Evolutionary conservation across 108 stramenopile species (phyloP), one percentile per base, ranked within the genome.

Genomic region (Bacterosira constricta): DNA sequence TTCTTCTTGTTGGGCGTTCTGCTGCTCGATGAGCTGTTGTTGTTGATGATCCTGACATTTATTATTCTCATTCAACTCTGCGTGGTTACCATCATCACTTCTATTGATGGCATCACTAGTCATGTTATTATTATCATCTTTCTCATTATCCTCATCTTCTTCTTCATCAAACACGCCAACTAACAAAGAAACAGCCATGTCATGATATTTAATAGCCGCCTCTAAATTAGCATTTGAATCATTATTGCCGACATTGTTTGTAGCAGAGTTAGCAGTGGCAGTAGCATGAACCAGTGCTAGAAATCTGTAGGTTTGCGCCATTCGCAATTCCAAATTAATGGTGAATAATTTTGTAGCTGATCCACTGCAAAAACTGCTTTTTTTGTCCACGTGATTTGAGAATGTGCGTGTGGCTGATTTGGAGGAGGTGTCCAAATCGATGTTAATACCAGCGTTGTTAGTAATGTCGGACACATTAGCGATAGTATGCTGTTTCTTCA

Each of bases 301-400:
- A 23, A 75, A 66, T 20, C 74, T 56, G 0, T 66, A 58, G 1
- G 34, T 61, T 36, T 50, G 56, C 15, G 74, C 74, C 57, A 75
- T 75, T 60, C 74, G 45, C 45, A 75, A 58, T 60, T 75, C 74
- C 9, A 75, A 45, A 61, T 75, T 75, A 29, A 75, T 61, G 47
- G 34, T 29, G 29, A 46, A 30, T 15, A 32, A 37, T 23, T 38
- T 15, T 38, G 21, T 39, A 39, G 36, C 39, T n/a, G n/a, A n/a
- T n/a, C n/a, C n/a, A n/a, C n/a, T n/a, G n/a, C n/a, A n/a, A n/a
- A n/a, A n/a, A n/a, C n/a, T n/a, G n/a, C n/a, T n/a, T n/a, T n/a
- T n/a, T n/a, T n/a, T n/a, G n/a, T n/a, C n/a, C n/a, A n/a, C n/a
- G n/a, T n/a, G n/a, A n/a, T n/a, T n/a, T n/a, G n/a, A n/a, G n/a